These are phyloP conservation scores for Coemansia sp. DNA, from an alignment of 192 early-diverging fungal genomes.

Conservation along the genomic window DNA sequence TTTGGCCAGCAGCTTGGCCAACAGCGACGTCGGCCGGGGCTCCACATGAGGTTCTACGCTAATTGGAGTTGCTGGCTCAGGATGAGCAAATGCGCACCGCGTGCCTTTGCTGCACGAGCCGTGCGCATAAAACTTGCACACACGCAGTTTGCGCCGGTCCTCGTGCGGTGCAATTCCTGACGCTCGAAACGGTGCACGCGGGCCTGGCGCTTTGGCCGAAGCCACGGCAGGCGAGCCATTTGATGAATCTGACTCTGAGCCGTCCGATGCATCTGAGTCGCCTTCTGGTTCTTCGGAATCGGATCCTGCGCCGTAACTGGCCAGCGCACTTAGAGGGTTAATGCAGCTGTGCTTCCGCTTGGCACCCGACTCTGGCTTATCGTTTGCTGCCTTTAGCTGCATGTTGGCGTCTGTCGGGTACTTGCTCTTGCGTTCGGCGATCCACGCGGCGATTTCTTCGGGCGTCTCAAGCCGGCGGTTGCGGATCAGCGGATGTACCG, in stretches of 20 bases:
- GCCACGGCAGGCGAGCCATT: constrained; percentile 15
- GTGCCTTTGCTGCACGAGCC: constrained; percentile 26
- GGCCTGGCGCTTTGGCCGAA: constrained; percentile 14
- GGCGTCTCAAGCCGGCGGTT: constrained; percentile 56
- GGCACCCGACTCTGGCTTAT: background rate
- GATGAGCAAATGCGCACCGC: constrained; percentile 34
- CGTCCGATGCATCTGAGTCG: constrained; percentile 2
- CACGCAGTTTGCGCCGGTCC: constrained; percentile 36
- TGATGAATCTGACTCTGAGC: no score
- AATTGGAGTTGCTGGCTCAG: constrained; percentile 8
- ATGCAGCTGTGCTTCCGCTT: constrained; percentile 19
- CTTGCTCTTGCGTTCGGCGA: constrained; percentile 72
- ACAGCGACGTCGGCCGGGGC: constrained; percentile 8
- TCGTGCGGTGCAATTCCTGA: constrained; percentile 28
- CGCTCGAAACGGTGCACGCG: constrained; percentile 20
- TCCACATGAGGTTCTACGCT: background rate
- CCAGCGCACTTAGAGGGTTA: constrained; percentile 25
- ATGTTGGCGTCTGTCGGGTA: constrained; percentile 78
- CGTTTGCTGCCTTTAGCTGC: constrained; percentile 50
- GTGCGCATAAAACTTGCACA: constrained; percentile 36
- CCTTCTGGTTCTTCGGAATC: background rate
- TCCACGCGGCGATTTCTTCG: constrained; percentile 82
- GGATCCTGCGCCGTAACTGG: constrained; percentile 17
- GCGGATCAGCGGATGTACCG: constrained; percentile 48
- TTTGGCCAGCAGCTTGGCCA: constrained; percentile 47